These are phyloP conservation scores for Quercus ilex DNA, from an alignment of 306 rosid species.

Conservation along the genomic window DNA sequence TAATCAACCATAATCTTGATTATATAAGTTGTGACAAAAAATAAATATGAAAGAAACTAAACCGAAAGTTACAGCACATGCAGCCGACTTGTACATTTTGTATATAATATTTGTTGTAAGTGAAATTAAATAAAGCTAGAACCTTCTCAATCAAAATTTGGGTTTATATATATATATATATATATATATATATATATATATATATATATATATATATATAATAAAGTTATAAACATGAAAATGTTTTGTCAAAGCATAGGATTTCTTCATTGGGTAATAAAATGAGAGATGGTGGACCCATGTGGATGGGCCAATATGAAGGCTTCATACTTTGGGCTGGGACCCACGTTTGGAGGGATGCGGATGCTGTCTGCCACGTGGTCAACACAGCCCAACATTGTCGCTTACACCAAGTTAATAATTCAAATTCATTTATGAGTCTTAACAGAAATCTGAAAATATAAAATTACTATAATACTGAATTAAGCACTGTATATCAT, in stretches of 20 bases:
- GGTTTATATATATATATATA: neutral
- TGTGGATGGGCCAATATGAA: slow-evolving; percentile 47
- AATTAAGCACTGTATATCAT: neutral
- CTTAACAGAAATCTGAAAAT: neutral
- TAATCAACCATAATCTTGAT: too few relatives aligned
- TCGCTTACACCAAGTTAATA: slow-evolving; percentile 45
- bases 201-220: neutral
- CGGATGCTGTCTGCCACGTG: slow-evolving; percentile 90
- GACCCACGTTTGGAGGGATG: slow-evolving; percentile 48
- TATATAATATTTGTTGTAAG: too few relatives aligned
- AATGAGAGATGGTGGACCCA: slow-evolving; percentile 35
- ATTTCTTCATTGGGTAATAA: slow-evolving; percentile 20
- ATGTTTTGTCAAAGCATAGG: neutral
- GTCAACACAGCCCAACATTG: slow-evolving; percentile 74
- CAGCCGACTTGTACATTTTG: too few relatives aligned
- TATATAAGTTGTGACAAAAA: too few relatives aligned
- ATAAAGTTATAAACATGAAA: neutral
- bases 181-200: neutral
- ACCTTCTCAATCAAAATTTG: neutral
- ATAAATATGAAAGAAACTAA: too few relatives aligned
- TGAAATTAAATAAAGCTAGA: too few relatives aligned
- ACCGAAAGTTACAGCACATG: too few relatives aligned
- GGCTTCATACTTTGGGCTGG: slow-evolving; percentile 23
- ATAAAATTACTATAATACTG: neutral
- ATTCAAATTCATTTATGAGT: slow-evolving; percentile 4